A percentile compares a stretch with the other conserved stretches of the same genome.
Conservation (phyloP, 176 grass and related monocot genomes). For the Aegilops sharonensis region DNA sequence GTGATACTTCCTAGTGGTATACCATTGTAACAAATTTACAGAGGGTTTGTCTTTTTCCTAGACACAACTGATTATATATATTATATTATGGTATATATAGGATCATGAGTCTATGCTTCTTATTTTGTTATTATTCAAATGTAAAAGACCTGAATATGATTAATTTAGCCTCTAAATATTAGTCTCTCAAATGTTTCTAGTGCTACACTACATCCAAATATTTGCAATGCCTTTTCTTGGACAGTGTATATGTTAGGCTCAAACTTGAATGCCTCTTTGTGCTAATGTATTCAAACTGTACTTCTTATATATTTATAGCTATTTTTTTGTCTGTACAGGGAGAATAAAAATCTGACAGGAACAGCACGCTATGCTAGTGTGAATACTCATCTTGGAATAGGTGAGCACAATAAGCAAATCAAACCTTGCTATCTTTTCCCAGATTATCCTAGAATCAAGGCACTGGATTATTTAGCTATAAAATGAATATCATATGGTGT, state of each 20-base stretch:
- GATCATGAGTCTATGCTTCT: neutral
- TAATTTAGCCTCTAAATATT: neutral
- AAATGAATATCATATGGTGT: conserved; percentile 21
- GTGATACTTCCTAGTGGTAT: neutral
- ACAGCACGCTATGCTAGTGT: conserved; percentile 95
- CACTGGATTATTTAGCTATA: neutral
- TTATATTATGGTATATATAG: neutral
- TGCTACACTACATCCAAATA: conserved; percentile 13
- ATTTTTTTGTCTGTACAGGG: conserved; percentile 45
- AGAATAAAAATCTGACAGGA: conserved; percentile 94
- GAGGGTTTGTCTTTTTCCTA: neutral
- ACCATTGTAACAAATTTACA: neutral
- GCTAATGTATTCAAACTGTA: neutral
- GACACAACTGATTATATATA: neutral
- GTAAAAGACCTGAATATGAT: neutral
- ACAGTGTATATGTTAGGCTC: neutral
- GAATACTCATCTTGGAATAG: conserved; percentile 99
- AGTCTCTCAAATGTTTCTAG: neutral
- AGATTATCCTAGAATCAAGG: neutral
- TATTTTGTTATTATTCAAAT: neutral
- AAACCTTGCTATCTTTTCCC: neutral
- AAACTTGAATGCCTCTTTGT: conserved; percentile 6
- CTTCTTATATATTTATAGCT: neutral
- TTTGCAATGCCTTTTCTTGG: conserved; percentile 1
- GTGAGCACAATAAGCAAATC: conserved; percentile 40